Evolutionary conservation across 2,329 filamentous ascomycete species (phyloP).

Genomic region (Hypoxylon sp.): DNA sequence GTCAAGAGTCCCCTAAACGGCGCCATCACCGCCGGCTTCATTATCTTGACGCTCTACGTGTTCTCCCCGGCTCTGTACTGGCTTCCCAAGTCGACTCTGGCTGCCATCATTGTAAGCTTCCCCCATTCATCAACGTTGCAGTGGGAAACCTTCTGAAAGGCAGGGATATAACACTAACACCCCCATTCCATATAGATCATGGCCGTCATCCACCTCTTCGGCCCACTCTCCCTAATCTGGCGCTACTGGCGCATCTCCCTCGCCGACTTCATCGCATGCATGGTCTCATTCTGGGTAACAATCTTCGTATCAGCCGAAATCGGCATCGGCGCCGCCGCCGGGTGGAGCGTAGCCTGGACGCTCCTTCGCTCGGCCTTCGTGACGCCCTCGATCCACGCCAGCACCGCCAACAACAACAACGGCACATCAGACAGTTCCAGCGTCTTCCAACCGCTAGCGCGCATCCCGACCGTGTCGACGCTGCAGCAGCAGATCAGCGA

Average conservation of each 20-base stretch:
- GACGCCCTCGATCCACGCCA: slow-evolving; percentile 51
- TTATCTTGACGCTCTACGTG: slow-evolving; percentile 73
- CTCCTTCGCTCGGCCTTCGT: slow-evolving; percentile 71
- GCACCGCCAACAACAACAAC: slow-evolving; percentile 38
- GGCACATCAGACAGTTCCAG: neutral
- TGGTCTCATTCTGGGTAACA: slow-evolving; percentile 75
- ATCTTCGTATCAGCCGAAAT: slow-evolving; percentile 73
- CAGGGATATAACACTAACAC: slow-evolving; percentile 1
- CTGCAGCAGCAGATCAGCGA: slow-evolving; percentile 47
- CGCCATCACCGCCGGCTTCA: slow-evolving; percentile 71
- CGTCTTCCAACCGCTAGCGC: slow-evolving; percentile 20
- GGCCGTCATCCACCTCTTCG: slow-evolving; percentile 74
- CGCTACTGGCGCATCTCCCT: slow-evolving; percentile 75
- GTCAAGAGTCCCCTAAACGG: slow-evolving; percentile 74
- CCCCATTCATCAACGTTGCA: neutral
- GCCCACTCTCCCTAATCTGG: slow-evolving; percentile 71
- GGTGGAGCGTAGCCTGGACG: slow-evolving; percentile 74
- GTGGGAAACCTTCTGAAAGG: neutral
- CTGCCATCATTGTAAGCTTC: slow-evolving; percentile 71
- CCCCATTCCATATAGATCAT: slow-evolving; percentile 61
- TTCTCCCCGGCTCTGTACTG: slow-evolving; percentile 74
- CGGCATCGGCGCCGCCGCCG: slow-evolving; percentile 71
- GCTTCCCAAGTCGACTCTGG: slow-evolving; percentile 76
- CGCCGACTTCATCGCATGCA: slow-evolving; percentile 74
- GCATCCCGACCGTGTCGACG: slow-evolving; percentile 9